phyloP scores from a whole-genome alignment of 2,329 filamentous ascomycete species.

The Celoporthe dispersa region DNA sequence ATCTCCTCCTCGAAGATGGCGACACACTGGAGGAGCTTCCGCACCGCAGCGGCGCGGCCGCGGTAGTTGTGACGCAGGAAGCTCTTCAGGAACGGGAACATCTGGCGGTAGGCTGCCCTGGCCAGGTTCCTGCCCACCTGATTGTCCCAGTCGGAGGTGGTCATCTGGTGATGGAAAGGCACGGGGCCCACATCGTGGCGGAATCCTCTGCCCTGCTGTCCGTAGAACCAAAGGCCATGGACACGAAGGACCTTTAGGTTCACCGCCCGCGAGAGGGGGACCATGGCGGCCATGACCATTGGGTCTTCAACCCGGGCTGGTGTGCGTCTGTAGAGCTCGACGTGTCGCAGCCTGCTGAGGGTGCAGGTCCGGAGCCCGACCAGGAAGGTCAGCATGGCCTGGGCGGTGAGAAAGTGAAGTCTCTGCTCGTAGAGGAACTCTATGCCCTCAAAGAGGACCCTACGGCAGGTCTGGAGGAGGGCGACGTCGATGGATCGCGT shows the following conservation, averaged over 20 bases:
- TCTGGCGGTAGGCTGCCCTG: background rate
- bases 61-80: background rate
- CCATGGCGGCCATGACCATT: background rate
- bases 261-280: background rate
- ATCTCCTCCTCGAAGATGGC: background rate
- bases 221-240: background rate
- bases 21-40: background rate
- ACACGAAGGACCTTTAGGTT: background rate
- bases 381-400: background rate
- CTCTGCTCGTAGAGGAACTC: background rate
- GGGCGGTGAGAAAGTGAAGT: background rate
- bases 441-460: background rate
- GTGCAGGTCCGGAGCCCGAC: background rate
- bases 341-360: background rate
- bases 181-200: background rate
- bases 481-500: background rate
- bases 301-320: background rate
- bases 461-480: background rate
- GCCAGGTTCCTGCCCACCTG: background rate
- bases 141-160: background rate
- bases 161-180: background rate
- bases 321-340: background rate
- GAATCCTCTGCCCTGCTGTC: background rate
- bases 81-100: background rate
- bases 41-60: background rate